Base-by-base conservation (phyloP, 2,329 filamentous ascomycete species). In the Nemania bipapillata region DNA sequence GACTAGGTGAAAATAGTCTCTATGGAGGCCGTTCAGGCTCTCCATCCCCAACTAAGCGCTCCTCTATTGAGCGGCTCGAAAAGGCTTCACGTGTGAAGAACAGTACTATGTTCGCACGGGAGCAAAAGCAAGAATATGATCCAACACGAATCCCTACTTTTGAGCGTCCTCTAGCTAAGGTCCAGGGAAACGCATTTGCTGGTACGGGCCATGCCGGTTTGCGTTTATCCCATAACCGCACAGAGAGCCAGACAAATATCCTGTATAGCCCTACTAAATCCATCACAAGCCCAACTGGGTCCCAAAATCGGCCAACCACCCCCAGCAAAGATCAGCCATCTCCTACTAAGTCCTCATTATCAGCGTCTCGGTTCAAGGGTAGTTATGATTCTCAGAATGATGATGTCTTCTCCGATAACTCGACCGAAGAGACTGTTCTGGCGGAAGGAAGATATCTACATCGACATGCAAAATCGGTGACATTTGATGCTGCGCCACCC, bases 31-130 rank as follows among this genome's bases (percentile, higher is more conserved):
- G 88, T 58, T 80, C 82, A 32, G 84, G 86, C 50, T 89, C 91
- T 11, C 88, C 90, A 7, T 91, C 91, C 53, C 90, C 92, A 24
- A 90, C 89, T 66, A 92, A 93, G 77, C 91, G 95, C 78, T 92
- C 93, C 53, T 98, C 95, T 20, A 94, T 99, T 74, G 96, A 99
- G 86, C 94, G 94, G 77, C 86, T 99, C 68, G 96, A 97, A 83
- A 93, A 91, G 79, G 94, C 94, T 35, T 97, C 95, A 63, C 92
- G 96, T 69, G 96, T 99, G 76, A 97, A 95, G 86, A 98, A 97
- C 84, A 97, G 95, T 86, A 97, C 91, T 83, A 97, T 98, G 86
- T 93, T 97, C 79, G 94, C 93, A 49, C 91, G 94, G 63, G 94
- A 97, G 82, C 91, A 94, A 78, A 94, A 94, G 82, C 89, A 94